Evolutionary conservation across 225 moss, liverwort and hornwort genomes (phyloP), one percentile per base, ranked within the genome.

Genomic region (Ulota crispa): DNA sequence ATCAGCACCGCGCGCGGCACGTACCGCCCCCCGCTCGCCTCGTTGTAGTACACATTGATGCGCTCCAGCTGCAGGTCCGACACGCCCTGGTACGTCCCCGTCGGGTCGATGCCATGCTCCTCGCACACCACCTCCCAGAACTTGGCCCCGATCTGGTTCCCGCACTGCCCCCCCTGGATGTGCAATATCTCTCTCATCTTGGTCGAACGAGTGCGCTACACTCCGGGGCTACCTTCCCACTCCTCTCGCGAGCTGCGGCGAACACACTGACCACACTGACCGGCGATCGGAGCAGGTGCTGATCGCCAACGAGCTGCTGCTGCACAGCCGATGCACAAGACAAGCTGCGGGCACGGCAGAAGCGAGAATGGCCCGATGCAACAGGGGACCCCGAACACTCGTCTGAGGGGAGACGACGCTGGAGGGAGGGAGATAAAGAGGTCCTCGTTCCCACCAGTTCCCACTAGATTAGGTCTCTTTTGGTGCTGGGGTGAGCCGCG

Each of bases 71-170:
- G 88, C 86, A 88, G 28, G 23, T 88, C 88, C 8, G 88, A 88
- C 59, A 81, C 81, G 52, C 88, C 88, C 83, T 88, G 86, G 78
- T 88, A 88, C 36, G 88, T 86, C 2, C 88, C 88, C 16, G 88
- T 86, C 4, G 88, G 88, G 59, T 88, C 88, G 30, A 88, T 88
- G 78, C 88, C 88, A 42, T 88, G 88, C 88, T 88, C 88, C 75
- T 88, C 88, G 78, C 88, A 89, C 41, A 89, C 83, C 63, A 89
- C 89, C 84, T 89, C 84, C 86, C 86, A 89, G 76, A 89, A 89
- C 84, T 89, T 89, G 2, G 86, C 86, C 0, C 89, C 83, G 86
- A 89, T 89, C 89, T 89, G 89, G 86, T 89, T 89, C 2, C 86
- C 86, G 81, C 88, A 88, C 72, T 88, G 88, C 9, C 88, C 88